Evolutionary conservation across 2,329 filamentous ascomycete genomes (phyloP).

Genomic region (Arthroderma sp.): DNA sequence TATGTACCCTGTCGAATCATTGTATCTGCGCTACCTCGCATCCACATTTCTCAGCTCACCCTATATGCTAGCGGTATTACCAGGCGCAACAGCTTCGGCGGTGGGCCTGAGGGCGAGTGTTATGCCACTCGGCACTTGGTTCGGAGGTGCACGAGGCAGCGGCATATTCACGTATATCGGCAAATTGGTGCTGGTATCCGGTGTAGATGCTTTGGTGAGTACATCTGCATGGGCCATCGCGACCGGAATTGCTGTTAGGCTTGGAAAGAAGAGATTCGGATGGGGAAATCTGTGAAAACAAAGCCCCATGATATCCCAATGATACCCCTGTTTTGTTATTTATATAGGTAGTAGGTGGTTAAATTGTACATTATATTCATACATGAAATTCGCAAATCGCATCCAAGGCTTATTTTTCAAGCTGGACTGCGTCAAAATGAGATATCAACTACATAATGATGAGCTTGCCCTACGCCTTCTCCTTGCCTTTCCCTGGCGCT

Average conservation of each 20-base stretch:
- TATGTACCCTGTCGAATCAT: slow-evolving; percentile 28
- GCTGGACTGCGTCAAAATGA: too few relatives aligned
- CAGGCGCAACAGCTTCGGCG: slow-evolving; percentile 5
- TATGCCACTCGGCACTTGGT: slow-evolving; percentile 21
- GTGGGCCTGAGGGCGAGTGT: slow-evolving; percentile 18
- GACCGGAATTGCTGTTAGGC: slow-evolving; percentile 24
- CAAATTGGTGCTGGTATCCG: slow-evolving; percentile 25
- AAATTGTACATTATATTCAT: too few relatives aligned
- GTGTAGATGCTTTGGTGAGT: slow-evolving; percentile 25
- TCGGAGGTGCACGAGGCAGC: slow-evolving; percentile 20
- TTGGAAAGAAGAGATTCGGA: slow-evolving; percentile 28
- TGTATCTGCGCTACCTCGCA: slow-evolving; percentile 29
- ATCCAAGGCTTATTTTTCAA: too few relatives aligned
- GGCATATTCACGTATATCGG: slow-evolving; percentile 24
- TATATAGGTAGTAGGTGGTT: too few relatives aligned
- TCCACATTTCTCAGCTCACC: slow-evolving; percentile 22
- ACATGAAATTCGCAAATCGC: too few relatives aligned
- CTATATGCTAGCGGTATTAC: slow-evolving; percentile 9
- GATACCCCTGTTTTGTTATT: too few relatives aligned
- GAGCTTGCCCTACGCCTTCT: slow-evolving; percentile 14
- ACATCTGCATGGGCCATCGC: slow-evolving; percentile 26
- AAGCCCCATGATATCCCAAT: neutral
- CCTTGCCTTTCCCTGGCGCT: slow-evolving; percentile 24
- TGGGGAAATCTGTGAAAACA: slow-evolving; percentile 20
- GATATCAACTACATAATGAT: too few relatives aligned